A percentile compares a stretch with the other conserved stretches of the same genome.
Conservation (phyloP, 495 filamentous ascomycete genomes). For the Coniosporium apollinis region DNA sequence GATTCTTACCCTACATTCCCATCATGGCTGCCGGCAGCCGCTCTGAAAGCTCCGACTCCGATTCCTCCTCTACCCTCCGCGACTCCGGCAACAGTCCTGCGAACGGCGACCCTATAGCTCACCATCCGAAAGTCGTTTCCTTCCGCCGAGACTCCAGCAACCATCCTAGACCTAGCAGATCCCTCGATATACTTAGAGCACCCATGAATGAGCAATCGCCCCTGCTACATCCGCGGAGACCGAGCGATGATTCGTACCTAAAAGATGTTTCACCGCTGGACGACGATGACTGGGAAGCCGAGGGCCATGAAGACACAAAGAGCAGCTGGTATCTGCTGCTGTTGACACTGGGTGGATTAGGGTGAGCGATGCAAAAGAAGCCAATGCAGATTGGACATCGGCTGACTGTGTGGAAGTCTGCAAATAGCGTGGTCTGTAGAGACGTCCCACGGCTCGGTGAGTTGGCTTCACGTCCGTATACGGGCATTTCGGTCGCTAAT, state of each 20-base stretch:
- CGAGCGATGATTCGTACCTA: constrained; percentile 17
- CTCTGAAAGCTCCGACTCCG: no score
- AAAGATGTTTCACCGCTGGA: constrained; percentile 13
- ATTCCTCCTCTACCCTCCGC: no score
- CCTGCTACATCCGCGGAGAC: constrained; percentile 32
- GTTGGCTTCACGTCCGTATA: constrained; percentile 11
- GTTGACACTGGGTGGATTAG: constrained; percentile 67
- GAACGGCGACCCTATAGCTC: not conserved
- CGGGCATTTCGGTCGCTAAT: no score
- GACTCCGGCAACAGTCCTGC: not conserved
- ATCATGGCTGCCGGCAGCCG: no score
- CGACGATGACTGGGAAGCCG: constrained; percentile 22
- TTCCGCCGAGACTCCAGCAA: constrained; percentile 10
- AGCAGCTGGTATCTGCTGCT: constrained; percentile 68
- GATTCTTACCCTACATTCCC: no score
- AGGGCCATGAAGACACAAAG: constrained; percentile 44
- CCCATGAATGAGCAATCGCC: constrained; percentile 40
- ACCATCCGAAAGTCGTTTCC: constrained; percentile 9
- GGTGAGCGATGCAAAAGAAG: constrained; percentile 27
- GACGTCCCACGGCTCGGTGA: constrained; percentile 64
- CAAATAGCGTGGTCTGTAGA: constrained; percentile 94
- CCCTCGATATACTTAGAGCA: constrained; percentile 4
- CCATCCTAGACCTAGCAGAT: constrained; percentile 4
- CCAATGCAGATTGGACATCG: not conserved
- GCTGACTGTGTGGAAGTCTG: constrained; percentile 30